Evolutionary conservation across 345 rosid species (phyloP).

Genomic region (Crucihimalaya himalaica): DNA sequence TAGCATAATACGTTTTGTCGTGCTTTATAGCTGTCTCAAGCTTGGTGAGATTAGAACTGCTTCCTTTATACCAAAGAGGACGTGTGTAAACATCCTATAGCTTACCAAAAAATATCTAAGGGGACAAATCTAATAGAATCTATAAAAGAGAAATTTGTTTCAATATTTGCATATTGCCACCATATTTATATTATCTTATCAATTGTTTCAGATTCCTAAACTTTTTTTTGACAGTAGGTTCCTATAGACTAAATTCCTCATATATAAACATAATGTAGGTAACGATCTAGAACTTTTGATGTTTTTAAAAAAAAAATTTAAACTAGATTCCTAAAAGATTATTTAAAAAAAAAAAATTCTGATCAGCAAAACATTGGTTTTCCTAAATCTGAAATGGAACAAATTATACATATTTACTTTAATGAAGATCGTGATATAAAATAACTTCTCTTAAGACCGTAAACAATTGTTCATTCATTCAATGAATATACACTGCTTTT

Average conservation of each 20-base stretch:
- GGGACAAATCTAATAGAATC: not conserved
- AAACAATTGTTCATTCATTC: too few species aligned
- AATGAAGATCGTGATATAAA: not conserved
- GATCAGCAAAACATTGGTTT: not conserved
- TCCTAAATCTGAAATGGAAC: not conserved
- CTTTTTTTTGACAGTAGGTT: not conserved
- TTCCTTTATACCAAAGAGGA: constrained; percentile 34
- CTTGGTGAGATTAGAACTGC: constrained; percentile 30
- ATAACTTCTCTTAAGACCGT: not conserved
- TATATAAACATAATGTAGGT: not conserved
- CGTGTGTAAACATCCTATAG: constrained; percentile 34
- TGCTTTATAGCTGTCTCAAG: constrained; percentile 38
- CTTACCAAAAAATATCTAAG: constrained; percentile 12
- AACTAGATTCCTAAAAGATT: too few species aligned
- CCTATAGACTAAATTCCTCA: not conserved
- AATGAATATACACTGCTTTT: too few species aligned
- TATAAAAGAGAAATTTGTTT: constrained; percentile 12
- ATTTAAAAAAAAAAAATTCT: too few species aligned
- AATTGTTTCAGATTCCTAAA: not conserved
- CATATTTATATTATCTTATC: not conserved
- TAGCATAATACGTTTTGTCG: not conserved
- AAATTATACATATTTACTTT: too few species aligned
- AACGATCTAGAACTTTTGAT: not conserved
- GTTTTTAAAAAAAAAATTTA: not conserved
- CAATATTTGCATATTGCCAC: constrained; percentile 15